Evolutionary conservation across 306 rosid species (phyloP).

Genomic region (Cyamopsis tetragonoloba): DNA sequence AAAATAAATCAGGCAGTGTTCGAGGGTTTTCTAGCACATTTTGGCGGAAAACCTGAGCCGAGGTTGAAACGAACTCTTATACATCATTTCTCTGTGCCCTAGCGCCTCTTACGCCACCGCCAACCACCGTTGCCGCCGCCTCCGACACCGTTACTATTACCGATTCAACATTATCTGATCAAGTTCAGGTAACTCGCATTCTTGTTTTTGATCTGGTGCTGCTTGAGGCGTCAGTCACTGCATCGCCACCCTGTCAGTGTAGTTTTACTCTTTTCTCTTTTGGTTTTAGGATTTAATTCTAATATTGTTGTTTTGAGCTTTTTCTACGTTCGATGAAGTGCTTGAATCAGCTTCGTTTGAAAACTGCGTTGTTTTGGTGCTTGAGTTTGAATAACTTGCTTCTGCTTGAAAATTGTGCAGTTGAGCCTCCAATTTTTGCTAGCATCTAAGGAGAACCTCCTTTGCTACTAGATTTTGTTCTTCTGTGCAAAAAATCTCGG

Average conservation of each 20-base stretch:
- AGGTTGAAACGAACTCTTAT: constrained; percentile 11
- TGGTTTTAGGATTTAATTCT: background rate
- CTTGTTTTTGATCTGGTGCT: background rate
- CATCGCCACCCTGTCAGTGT: background rate
- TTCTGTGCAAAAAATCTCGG: background rate
- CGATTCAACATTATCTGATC: background rate
- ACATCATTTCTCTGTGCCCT: constrained; percentile 18
- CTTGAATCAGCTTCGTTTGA: constrained; percentile 17
- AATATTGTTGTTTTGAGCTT: background rate
- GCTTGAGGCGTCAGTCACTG: background rate
- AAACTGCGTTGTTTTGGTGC: background rate
- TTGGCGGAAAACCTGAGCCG: constrained; percentile 29
- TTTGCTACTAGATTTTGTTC: constrained; percentile 1
- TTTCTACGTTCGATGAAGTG: background rate
- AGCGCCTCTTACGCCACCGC: constrained; percentile 17
- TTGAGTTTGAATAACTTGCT: constrained; percentile 13
- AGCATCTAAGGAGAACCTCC: background rate
- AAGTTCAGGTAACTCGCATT: constrained; percentile 22
- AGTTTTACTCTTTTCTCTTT: constrained; percentile 9
- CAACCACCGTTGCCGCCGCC: background rate
- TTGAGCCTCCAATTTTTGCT: background rate
- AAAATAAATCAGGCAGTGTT: background rate
- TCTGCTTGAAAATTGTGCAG: background rate
- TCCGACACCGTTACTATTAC: background rate
- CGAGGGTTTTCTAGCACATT: constrained; percentile 35